Conservation (phyloP, 805 yeast genomes). For the Cyberlindnera bimundalis region DNA sequence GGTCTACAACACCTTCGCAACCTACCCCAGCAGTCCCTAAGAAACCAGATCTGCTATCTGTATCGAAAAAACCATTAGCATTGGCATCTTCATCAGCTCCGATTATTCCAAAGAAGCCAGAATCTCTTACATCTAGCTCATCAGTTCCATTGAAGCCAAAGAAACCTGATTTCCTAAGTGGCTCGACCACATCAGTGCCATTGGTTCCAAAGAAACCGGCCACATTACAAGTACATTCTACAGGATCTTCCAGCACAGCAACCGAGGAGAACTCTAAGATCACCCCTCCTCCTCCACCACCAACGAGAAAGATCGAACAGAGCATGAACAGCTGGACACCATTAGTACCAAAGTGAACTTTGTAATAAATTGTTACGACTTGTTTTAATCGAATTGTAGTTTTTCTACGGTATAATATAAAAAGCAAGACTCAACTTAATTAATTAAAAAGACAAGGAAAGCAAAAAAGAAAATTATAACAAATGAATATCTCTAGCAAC, state of each 20-base stretch:
- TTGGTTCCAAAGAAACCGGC: slow-evolving; percentile 4
- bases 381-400: too few relatives aligned
- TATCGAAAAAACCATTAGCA: too few relatives aligned
- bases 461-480: neutral
- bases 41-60: neutral
- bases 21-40: slow-evolving; percentile 12
- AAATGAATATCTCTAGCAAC: slow-evolving; percentile 1
- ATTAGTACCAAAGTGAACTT: slow-evolving; percentile 17
- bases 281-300: slow-evolving; percentile 18
- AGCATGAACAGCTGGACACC: slow-evolving; percentile 23
- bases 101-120: slow-evolving; percentile 14
- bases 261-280: neutral
- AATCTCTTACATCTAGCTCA: slow-evolving; percentile 3
- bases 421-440: neutral
- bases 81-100: neutral
- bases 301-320: slow-evolving; percentile 10
- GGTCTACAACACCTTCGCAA: slow-evolving; percentile 15
- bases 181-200: slow-evolving; percentile 1
- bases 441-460: neutral
- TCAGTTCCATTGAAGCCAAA: slow-evolving; percentile 6
- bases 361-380: too few relatives aligned
- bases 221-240: slow-evolving; percentile 2
- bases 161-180: slow-evolving; percentile 5
- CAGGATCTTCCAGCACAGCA: neutral
- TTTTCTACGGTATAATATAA: neutral